Evolutionary conservation across 1,139 yeast species (phyloP).

Genomic region (Cylindricascospora bacillispora): DNA sequence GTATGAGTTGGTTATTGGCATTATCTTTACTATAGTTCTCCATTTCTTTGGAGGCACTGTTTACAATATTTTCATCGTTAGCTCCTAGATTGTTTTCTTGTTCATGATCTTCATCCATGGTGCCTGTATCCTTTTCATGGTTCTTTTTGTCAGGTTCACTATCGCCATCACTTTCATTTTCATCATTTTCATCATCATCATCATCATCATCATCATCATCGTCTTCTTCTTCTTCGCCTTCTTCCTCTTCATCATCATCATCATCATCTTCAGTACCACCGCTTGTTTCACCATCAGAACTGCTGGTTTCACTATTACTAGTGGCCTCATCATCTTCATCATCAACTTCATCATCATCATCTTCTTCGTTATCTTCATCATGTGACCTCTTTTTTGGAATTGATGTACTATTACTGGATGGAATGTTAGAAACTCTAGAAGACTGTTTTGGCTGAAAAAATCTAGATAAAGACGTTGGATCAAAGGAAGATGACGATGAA

Average conservation of each 20-base stretch:
- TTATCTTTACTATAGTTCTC: too few species aligned
- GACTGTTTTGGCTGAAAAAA: slow-evolving; percentile 27
- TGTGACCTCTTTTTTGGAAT: slow-evolving; percentile 17
- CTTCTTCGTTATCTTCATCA: slow-evolving; percentile 9
- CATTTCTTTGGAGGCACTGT: too few species aligned
- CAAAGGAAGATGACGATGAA: slow-evolving; percentile 14
- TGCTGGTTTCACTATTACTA: slow-evolving; percentile 2
- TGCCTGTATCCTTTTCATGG: neutral
- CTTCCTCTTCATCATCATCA: slow-evolving; percentile 2
- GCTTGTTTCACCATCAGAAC: slow-evolving; percentile 1
- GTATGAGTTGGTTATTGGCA: slow-evolving; percentile 1
- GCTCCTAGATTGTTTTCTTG: too few species aligned
- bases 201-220: slow-evolving; percentile 4
- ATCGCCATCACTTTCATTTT: slow-evolving; percentile 5
- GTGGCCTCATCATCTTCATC: neutral
- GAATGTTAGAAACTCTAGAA: slow-evolving; percentile 8
- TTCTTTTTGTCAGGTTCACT: too few species aligned
- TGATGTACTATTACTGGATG: slow-evolving; percentile 6
- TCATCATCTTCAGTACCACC: slow-evolving; percentile 3
- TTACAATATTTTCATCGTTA: too few species aligned
- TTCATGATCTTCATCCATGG: slow-evolving; percentile 4
- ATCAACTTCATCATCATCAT: slow-evolving; percentile 7
- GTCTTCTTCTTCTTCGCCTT: slow-evolving; percentile 3
- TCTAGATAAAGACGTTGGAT: slow-evolving; percentile 25
- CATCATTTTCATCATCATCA: slow-evolving; percentile 5